Evolutionary conservation across 1,139 yeast genomes (phyloP).

Genomic region (Kazachstania sp.): DNA sequence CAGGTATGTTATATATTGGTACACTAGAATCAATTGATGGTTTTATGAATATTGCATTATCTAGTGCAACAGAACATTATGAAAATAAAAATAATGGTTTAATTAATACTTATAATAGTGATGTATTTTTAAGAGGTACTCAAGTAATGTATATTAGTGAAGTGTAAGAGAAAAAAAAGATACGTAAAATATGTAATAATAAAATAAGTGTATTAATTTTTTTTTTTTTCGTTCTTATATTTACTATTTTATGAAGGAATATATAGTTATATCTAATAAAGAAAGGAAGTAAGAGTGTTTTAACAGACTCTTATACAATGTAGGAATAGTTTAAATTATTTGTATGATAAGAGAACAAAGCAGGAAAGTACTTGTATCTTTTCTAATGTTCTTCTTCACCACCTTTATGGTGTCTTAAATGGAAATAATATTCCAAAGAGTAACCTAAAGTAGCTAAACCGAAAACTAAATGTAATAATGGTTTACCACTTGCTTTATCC

Average conservation of each 20-base stretch:
- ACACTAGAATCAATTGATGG: constrained; percentile 88
- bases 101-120: constrained; percentile 59
- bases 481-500: constrained; percentile 72
- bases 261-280: background rate
- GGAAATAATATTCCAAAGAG: constrained; percentile 91
- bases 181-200: background rate
- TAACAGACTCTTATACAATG: background rate
- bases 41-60: constrained; percentile 88
- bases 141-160: constrained; percentile 56
- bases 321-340: background rate
- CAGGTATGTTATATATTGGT: constrained; percentile 77
- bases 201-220: background rate
- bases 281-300: background rate
- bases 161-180: constrained; percentile 10
- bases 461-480: constrained; percentile 69
- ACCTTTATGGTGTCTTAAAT: constrained; percentile 52
- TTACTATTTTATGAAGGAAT: constrained; percentile 3
- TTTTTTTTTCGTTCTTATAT: background rate
- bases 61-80: constrained; percentile 56
- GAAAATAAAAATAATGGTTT: constrained; percentile 42
- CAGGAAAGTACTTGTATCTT: no score
- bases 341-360: background rate
- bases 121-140: constrained; percentile 90
- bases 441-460: constrained; percentile 72
- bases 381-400: constrained; percentile 14